Base-by-base conservation (phyloP, 257 asterid species). In the Fraxinus cuspidata region DNA sequence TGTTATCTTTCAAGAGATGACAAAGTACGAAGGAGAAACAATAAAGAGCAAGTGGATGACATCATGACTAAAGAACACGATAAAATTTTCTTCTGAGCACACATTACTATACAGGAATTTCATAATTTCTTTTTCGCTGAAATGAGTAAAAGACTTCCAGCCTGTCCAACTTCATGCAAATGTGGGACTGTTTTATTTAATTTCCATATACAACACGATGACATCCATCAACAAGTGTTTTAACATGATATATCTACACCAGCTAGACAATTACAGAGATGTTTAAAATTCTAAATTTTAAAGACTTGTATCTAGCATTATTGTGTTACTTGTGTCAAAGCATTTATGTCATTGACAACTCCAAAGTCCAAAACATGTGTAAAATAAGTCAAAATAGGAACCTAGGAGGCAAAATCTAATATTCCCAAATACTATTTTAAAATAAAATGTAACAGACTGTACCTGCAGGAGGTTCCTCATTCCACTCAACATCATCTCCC, bases 401-500 rank as follows among this genome's bases (percentile, higher is more conserved):
- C 8, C 19, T 80, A 49, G 25, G n/a, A 37, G 64, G 28, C 38
- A 32, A 51, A 19, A 80, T 8, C 23, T 19, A 1, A 35, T 72
- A 29, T 64, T 60, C 19, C 21, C 11, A 77, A 67, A 27, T 21
- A 35, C 29, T 23, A 15, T 13, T 71, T 2, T 35, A 38, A 70
- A 15, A 27, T 11, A 29, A 56, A 44, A 35, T 42, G 74, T 58
- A n/a, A n/a, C n/a, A n/a, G 68, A 82, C 21, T 74, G 82, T 83
- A 93, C 99, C 97, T 78, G 90, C 73, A 78, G 97, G 86, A 53
- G 90, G 85, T 37, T 85, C 97, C 74, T 90, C 99, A 85, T 86
- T 94, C 97, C 97, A 93, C 77, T 91, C 97, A 51, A 82, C 83
- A 66, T 88, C 96, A 73, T 89, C 97, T 74, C 81, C 92, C 37